A percentile compares a stretch with the other conserved stretches of the same genome.
phyloP scores from a whole-genome alignment of 345 rosid genomes.

The Pugionium dolabratum region DNA sequence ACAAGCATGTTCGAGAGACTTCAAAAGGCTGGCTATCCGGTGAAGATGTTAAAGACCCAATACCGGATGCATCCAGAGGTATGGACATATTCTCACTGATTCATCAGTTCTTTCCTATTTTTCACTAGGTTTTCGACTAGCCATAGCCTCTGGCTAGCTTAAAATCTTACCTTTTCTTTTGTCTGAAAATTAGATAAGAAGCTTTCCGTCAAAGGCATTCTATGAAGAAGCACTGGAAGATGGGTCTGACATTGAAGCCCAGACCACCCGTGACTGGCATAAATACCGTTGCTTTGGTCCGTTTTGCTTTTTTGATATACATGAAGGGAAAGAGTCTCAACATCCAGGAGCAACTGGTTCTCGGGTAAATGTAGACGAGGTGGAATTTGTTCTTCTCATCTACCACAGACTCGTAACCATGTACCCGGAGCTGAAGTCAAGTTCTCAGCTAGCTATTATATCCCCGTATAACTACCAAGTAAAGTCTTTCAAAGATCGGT shows the following conservation, averaged over 20 bases:
- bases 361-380: constrained; percentile 72
- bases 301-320: constrained; percentile 85
- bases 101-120: too few relatives aligned
- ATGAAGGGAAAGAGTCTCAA: constrained; percentile 84
- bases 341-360: constrained; percentile 90
- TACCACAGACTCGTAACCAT: constrained; percentile 76
- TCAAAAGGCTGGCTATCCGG: constrained; percentile 95
- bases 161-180: background rate
- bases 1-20: constrained; percentile 95
- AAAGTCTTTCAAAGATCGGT: constrained; percentile 78
- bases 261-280: constrained; percentile 86
- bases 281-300: constrained; percentile 80
- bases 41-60: constrained; percentile 86
- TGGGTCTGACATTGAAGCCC: constrained; percentile 64
- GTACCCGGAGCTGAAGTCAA: constrained; percentile 79
- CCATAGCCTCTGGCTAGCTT: background rate
- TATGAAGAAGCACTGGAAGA: constrained; percentile 77
- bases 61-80: constrained; percentile 99
- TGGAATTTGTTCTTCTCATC: constrained; percentile 77
- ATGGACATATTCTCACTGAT: constrained; percentile 19
- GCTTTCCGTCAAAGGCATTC: constrained; percentile 87
- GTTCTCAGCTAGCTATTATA: constrained; percentile 85
- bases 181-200: constrained; percentile 60
- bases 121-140: background rate
- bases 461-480: constrained; percentile 93